Base-by-base conservation (phyloP, 306 rosid species). In the Arachis stenosperma region DNA sequence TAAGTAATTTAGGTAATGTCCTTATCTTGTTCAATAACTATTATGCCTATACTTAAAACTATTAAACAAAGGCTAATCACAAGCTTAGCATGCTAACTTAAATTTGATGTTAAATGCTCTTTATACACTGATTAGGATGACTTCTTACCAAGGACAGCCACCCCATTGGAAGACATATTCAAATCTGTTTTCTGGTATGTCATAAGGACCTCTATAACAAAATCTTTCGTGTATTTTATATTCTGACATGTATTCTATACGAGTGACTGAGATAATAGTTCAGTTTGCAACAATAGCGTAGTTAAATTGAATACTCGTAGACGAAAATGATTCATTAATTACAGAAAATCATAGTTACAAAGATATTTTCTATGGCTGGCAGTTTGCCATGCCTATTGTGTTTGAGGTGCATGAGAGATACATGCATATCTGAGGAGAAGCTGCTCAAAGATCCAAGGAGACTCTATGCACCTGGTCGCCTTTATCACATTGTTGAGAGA, bases 151-250 rank as follows among this genome's bases (percentile, higher is more conserved):
- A 86, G 98, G 84, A 93, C 97, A 8, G 98, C 98, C 67, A 93
- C 98, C 52, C 98, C 98, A 59, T 83, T 93, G 88, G 98, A 93
- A 84, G 98, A 93, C 86, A 88, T 93, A 78, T 93, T 90, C 87
- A 93, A 90, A 89, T 93, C 97, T 68, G 83, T 93, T 81, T 88
- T 90, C 89, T 93, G 98, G 98, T 93, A 92, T 64, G 60, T 63
- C 78, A 63, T 56, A 46, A 56, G 41, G 70, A 59, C 62, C 53
- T 65, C 1, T 33, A 57, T 10, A 39, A 56, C 50, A 50, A 43
- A 58, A 41, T 2, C 70, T 71, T 61, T 17, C 17, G 17, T 17
- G 17, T 17, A 17, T 22, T 22, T 22, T 22, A 22, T 22, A 22
- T 22, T 22, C 27, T 22, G 27, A 22, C 27, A 22, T 22, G 27